Evolutionary conservation across 1,284 basidiomycete genomes (phyloP), one percentile per base, ranked within the genome.

Genomic region (Ceratobasidium theobromae): DNA sequence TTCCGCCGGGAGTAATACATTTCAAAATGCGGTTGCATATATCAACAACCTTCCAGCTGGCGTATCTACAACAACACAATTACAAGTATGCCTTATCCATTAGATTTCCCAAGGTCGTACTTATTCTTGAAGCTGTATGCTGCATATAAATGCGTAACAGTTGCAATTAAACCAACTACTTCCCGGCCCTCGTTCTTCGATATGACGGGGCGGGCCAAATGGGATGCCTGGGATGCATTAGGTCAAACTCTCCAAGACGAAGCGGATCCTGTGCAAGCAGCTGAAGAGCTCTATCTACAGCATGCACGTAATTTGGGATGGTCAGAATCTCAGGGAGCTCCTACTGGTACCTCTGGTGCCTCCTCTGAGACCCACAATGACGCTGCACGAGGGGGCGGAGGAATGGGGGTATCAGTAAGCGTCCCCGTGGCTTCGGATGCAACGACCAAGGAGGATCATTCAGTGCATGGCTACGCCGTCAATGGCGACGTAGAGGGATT

Each of bases 161-260:
- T 83, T 21, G 81, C 85, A 0, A 73, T 81, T 12, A 72, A 70
- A n/a, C 85, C 91, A 21, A 79, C 76, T 35, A 79, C 77, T 5
- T 73, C 85, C 2, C 83, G 89, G 1, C 94, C 93, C 0, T 90
- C 88, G 4, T 80, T 95, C 30, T 91, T 95, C 72, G 91, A 91
- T 69, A 82, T 89, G 73, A 82, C 87, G 1, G 88, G 86, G 1
- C 80, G 91, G 32, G 91, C 92, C 1, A 95, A 95, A 75, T 92
- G 91, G 87, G 92, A 95, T 73, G 89, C 91, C 1, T 95, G 93
- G 91, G 79, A 75, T 32, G 73, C 77, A 4, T 74, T 64, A 1
- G 64, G 75, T 21, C 75, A 73, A n/a, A 73, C 73, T 6, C 73
- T 75, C 2, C 71, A 71, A 18, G 81, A 82, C 38, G 85, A 80